These are phyloP conservation scores for Neospermospora avenae DNA, from an alignment of 2,329 filamentous ascomycete genomes.

Conservation along the genomic window DNA sequence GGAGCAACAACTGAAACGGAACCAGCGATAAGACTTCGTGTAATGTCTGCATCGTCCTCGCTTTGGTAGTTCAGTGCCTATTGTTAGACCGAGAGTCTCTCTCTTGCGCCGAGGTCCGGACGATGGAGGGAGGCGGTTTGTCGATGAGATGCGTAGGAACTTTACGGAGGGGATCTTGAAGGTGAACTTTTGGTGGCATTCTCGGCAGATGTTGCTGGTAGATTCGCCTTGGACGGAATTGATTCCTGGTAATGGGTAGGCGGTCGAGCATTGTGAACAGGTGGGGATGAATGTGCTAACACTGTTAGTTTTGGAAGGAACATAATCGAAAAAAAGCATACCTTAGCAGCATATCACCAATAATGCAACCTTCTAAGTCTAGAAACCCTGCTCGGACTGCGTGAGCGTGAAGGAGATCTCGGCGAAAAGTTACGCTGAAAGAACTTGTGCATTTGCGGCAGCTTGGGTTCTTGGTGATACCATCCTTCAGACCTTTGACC, in stretches of 20 bases:
- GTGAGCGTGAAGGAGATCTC: constrained; percentile 68
- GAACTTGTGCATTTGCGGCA: constrained; percentile 58
- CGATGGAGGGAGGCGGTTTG: constrained; percentile 39
- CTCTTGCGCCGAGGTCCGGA: constrained; percentile 42
- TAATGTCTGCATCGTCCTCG: constrained; percentile 57
- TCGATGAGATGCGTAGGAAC: constrained; percentile 66
- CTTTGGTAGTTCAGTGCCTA: constrained; percentile 53
- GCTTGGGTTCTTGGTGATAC: constrained; percentile 46
- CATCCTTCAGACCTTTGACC: constrained; percentile 61
- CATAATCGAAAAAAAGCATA: constrained; percentile 33
- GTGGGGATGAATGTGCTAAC: constrained; percentile 73
- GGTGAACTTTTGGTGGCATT: constrained; percentile 76
- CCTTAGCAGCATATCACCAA: constrained; percentile 73
- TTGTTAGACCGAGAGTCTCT: constrained; percentile 54
- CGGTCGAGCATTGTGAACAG: constrained; percentile 71
- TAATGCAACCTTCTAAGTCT: constrained; percentile 70
- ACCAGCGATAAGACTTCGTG: constrained; percentile 58
- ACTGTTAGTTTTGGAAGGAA: not conserved
- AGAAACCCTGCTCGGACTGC: constrained; percentile 76
- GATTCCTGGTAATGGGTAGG: constrained; percentile 59
- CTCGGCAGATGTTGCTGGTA: constrained; percentile 70
- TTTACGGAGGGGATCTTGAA: constrained; percentile 76
- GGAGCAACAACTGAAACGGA: constrained; percentile 61
- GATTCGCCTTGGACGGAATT: constrained; percentile 71
- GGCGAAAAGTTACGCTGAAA: constrained; percentile 55